These are phyloP conservation scores for Pseudocercospora macadamiae DNA, from an alignment of 2,329 filamentous ascomycete genomes.

Conservation along the genomic window DNA sequence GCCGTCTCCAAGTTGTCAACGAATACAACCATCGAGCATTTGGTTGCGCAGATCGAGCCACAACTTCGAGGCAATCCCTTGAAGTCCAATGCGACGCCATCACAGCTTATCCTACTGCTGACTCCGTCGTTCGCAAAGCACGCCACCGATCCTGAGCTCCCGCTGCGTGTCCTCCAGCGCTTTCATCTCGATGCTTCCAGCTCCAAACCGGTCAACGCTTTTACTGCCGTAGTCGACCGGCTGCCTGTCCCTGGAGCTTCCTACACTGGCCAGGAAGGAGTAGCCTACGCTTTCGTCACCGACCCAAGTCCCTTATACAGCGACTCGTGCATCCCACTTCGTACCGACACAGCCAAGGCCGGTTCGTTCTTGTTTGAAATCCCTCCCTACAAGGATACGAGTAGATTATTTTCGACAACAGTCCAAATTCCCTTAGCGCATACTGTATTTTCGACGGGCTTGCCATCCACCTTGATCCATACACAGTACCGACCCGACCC, in stretches of 20 bases:
- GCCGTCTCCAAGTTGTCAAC: slow-evolving; percentile 6
- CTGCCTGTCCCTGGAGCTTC: slow-evolving; percentile 24
- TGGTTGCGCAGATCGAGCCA: slow-evolving; percentile 23
- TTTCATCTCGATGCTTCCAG: slow-evolving; percentile 15
- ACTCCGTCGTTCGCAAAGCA: slow-evolving; percentile 31
- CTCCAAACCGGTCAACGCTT: slow-evolving; percentile 26
- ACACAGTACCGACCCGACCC: slow-evolving; percentile 29
- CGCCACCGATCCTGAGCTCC: slow-evolving; percentile 26
- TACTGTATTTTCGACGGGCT: slow-evolving; percentile 74
- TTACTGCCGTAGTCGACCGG: slow-evolving; percentile 37
- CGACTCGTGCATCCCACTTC: slow-evolving; percentile 18
- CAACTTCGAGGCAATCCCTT: slow-evolving; percentile 5
- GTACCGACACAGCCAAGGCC: slow-evolving; percentile 32
- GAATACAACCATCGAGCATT: slow-evolving; percentile 18
- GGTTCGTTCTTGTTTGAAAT: slow-evolving; percentile 33
- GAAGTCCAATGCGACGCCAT: slow-evolving; percentile 10
- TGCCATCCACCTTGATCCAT: slow-evolving; percentile 58
- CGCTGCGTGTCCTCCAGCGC: slow-evolving; percentile 24
- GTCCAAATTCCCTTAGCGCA: slow-evolving; percentile 68
- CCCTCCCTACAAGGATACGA: background rate
- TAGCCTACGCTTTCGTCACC: slow-evolving; percentile 33
- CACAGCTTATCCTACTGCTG: slow-evolving; percentile 26
- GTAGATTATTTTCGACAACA: slow-evolving; percentile 1
- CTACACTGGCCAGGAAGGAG: slow-evolving; percentile 30
- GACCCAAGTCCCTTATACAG: slow-evolving; percentile 15